These are phyloP conservation scores for Botrytis fragariae DNA, from an alignment of 2,329 filamentous ascomycete species.

Conservation along the genomic window DNA sequence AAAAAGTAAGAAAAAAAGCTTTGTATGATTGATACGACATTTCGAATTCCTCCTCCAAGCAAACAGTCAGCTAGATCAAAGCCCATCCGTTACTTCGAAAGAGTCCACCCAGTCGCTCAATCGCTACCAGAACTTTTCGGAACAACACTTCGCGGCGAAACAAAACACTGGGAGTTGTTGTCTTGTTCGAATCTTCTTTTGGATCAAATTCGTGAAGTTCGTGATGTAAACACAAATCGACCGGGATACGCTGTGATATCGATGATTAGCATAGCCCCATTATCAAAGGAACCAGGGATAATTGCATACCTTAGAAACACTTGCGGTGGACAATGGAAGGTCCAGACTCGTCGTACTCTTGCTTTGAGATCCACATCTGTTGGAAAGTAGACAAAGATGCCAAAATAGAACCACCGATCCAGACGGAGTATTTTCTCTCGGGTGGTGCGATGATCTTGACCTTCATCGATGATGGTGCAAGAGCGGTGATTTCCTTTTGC, in stretches of 20 bases:
- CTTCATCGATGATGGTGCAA: slow-evolving; percentile 99
- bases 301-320: slow-evolving; percentile 88
- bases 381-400: slow-evolving; percentile 99
- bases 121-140: slow-evolving; percentile 40
- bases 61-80: slow-evolving; percentile 35
- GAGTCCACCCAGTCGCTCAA: slow-evolving; percentile 37
- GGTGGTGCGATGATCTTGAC: slow-evolving; percentile 99
- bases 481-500: slow-evolving; percentile 99
- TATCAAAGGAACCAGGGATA: background rate
- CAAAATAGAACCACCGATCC: slow-evolving; percentile 99
- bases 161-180: slow-evolving; percentile 34
- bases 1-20: slow-evolving; percentile 32
- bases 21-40: slow-evolving; percentile 38
- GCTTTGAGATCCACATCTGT: slow-evolving; percentile 99
- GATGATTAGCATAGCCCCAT: background rate
- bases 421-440: slow-evolving; percentile 99
- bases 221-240: slow-evolving; percentile 36
- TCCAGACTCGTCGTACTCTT: slow-evolving; percentile 99
- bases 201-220: slow-evolving; percentile 39
- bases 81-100: slow-evolving; percentile 33
- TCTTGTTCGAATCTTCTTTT: slow-evolving; percentile 36
- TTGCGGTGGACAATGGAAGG: slow-evolving; percentile 99
- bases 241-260: slow-evolving; percentile 25
- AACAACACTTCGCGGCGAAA: slow-evolving; percentile 36
- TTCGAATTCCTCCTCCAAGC: slow-evolving; percentile 34